Evolutionary conservation across 768 basidiomycete genomes (phyloP).

Genomic region (Lentinus tigrinus): DNA sequence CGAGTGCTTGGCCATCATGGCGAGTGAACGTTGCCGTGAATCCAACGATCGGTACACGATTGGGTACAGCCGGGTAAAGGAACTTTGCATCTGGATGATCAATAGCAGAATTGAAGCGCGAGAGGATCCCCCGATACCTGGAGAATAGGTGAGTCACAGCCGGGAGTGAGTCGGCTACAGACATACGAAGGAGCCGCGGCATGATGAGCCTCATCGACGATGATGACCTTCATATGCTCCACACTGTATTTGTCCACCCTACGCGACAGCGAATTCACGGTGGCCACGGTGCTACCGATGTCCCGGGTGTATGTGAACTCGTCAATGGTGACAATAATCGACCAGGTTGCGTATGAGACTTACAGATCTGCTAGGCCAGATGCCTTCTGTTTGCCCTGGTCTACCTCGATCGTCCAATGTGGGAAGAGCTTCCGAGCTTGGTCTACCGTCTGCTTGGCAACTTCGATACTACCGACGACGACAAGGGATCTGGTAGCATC

Average conservation of each 20-base stretch:
- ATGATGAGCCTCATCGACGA: conserved; percentile 95
- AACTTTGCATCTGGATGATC: conserved; percentile 48
- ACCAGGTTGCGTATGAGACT: conserved; percentile 27
- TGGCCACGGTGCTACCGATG: conserved; percentile 71
- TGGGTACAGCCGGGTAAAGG: conserved; percentile 34
- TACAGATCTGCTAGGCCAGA: conserved; percentile 84
- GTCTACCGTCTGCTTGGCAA: conserved; percentile 80
- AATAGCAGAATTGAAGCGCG: conserved; percentile 74
- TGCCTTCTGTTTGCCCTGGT: conserved; percentile 82
- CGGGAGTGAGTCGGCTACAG: not conserved
- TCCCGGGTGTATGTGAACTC: not conserved
- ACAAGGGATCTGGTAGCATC: conserved; percentile 64
- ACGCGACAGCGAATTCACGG: conserved; percentile 77
- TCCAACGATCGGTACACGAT: conserved; percentile 79
- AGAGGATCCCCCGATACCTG: conserved; percentile 81
- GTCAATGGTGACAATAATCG: not conserved
- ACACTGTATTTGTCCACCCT: conserved; percentile 81
- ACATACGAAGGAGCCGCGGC: conserved; percentile 84
- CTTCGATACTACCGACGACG: conserved; percentile 85
- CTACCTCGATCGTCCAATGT: conserved; percentile 82
- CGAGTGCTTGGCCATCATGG: conserved; percentile 86
- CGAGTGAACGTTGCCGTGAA: conserved; percentile 95
- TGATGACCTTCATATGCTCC: conserved; percentile 62
- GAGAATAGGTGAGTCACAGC: not conserved
- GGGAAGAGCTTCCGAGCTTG: conserved; percentile 70